phyloP scores from a whole-genome alignment of 345 rosid genomes.

The Melastoma malabathricum region DNA sequence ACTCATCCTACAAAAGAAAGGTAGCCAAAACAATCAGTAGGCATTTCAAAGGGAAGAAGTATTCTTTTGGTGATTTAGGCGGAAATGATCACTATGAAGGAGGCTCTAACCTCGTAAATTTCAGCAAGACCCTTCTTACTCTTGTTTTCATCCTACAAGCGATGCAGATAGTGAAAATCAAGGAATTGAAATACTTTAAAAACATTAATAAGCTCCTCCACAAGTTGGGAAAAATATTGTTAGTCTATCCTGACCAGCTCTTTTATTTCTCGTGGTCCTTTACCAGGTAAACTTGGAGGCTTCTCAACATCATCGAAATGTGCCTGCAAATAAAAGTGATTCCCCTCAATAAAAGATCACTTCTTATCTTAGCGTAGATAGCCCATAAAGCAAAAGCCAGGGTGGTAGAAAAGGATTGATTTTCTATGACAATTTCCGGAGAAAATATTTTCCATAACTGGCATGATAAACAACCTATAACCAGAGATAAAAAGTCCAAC shows the following conservation, averaged over 20 bases:
- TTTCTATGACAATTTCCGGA: too few species aligned
- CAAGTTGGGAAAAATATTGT: neutral
- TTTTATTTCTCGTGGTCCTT: conserved; percentile 54
- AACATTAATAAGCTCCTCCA: too few species aligned
- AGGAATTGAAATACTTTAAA: too few species aligned
- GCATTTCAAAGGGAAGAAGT: neutral
- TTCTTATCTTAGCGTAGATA: neutral
- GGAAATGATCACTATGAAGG: neutral
- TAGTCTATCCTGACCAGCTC: conserved; percentile 41
- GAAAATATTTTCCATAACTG: too few species aligned
- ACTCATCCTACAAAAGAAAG: conserved; percentile 57
- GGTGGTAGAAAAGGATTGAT: too few species aligned
- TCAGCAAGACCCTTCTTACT: conserved; percentile 95
- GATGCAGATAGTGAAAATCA: neutral
- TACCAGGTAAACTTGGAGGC: conserved; percentile 35
- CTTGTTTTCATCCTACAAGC: conserved; percentile 76
- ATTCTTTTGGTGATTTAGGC: neutral
- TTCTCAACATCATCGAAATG: conserved; percentile 59
- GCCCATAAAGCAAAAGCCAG: neutral
- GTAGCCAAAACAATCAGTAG: too few species aligned
- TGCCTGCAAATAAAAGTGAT: conserved; percentile 20
- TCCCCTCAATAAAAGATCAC: conserved; percentile 8
- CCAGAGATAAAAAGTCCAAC: too few species aligned
- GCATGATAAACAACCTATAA: too few species aligned
- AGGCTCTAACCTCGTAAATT: conserved; percentile 75